phyloP scores from a whole-genome alignment of 106 monocot genomes.

The Triglochin maritima region DNA sequence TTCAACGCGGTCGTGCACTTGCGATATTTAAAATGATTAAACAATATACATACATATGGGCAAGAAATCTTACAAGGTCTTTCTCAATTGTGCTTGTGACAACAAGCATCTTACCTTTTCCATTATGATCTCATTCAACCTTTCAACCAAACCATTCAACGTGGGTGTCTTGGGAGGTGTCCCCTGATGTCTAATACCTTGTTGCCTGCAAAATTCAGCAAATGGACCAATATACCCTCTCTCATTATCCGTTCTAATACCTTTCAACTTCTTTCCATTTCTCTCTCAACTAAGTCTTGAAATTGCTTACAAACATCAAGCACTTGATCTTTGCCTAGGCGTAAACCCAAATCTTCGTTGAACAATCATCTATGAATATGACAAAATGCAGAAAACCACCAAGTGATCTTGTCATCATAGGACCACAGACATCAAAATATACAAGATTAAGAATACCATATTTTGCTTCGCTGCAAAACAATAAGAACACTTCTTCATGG shows the following conservation, averaged over 20 bases:
- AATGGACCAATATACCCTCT: slow-evolving; percentile 3
- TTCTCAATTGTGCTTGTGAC: neutral
- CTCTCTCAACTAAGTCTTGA: slow-evolving; percentile 6
- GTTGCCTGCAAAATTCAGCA: slow-evolving; percentile 6
- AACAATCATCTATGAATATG: slow-evolving; percentile 1
- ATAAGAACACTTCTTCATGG: neutral
- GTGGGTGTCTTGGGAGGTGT: slow-evolving; percentile 2
- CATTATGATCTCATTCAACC: slow-evolving; percentile 1
- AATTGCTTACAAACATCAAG: slow-evolving; percentile 2
- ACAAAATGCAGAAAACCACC: neutral
- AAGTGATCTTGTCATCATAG: neutral
- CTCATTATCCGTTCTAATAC: neutral
- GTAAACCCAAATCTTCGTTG: neutral
- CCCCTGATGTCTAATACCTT: neutral
- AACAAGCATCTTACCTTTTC: neutral
- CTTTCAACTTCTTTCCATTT: slow-evolving; percentile 1
- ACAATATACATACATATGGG: too few species aligned
- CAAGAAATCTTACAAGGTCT: too few species aligned
- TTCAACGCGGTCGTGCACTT: too few species aligned
- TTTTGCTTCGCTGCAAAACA: neutral
- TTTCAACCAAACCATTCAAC: slow-evolving; percentile 6
- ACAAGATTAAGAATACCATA: neutral
- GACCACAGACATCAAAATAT: neutral
- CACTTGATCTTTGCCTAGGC: neutral
- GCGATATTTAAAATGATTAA: too few species aligned